phyloP scores from a whole-genome alignment of 352 stramenopile species.

The Globisporangium apiculatum region DNA sequence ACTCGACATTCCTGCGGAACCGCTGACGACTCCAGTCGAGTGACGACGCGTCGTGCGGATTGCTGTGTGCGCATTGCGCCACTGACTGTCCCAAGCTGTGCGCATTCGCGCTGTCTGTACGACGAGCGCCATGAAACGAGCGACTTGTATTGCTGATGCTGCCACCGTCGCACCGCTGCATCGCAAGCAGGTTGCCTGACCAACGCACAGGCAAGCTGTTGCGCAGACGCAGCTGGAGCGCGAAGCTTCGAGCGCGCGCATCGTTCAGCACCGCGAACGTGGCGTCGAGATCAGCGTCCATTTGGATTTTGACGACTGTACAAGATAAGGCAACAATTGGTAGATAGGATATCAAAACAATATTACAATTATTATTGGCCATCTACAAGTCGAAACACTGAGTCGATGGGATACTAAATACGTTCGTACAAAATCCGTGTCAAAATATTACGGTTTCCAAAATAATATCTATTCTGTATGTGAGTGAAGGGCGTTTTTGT shows the following conservation, averaged over 20 bases:
- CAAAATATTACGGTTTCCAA: no score
- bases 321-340: neutral
- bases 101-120: no score
- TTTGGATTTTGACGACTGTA: no score
- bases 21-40: conserved; percentile 16
- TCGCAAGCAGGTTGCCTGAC: conserved; percentile 36
- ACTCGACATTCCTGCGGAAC: conserved; percentile 42
- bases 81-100: no score
- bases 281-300: conserved; percentile 23
- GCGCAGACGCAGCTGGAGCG: conserved; percentile 37
- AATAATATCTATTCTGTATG: no score
- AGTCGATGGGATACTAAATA: no score
- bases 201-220: conserved; percentile 45
- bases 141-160: neutral
- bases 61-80: no score
- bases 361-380: no score
- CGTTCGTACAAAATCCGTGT: no score
- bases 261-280: conserved; percentile 53
- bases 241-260: conserved; percentile 35
- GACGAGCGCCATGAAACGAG: neutral
- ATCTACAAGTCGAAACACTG: no score
- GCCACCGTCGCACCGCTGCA: conserved; percentile 14
- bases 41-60: neutral
- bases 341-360: no score
- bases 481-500: no score